Conservation (phyloP, 495 filamentous ascomycete genomes). For the Durotheca rogersii region DNA sequence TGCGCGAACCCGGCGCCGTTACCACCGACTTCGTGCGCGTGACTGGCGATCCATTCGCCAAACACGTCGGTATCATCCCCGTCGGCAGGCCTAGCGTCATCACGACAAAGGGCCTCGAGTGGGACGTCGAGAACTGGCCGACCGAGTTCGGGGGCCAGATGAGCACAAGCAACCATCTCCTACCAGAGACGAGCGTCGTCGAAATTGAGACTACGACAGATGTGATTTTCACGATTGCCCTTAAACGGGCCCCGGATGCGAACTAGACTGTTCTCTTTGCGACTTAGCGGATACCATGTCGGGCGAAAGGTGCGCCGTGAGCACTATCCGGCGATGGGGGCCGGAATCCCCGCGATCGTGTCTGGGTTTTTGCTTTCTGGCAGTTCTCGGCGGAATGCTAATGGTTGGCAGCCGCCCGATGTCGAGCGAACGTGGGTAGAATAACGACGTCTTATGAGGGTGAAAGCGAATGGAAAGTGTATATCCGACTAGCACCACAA, state of each 20-base stretch:
- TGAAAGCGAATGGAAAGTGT: too few species aligned
- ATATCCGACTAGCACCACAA: too few species aligned
- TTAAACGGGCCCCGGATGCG: conserved; percentile 37
- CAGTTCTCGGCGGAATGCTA: too few species aligned
- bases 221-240: conserved; percentile 84
- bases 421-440: too few species aligned
- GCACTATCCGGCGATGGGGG: too few species aligned
- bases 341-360: too few species aligned
- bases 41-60: conserved; percentile 47
- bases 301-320: too few species aligned
- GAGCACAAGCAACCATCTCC: conserved; percentile 91
- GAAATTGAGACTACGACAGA: conserved; percentile 62
- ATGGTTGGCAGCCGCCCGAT: too few species aligned
- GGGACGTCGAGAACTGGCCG: conserved; percentile 80
- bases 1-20: conserved; percentile 44
- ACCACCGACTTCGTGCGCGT: conserved; percentile 42
- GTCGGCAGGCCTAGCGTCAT: conserved; percentile 70
- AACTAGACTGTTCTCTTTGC: background rate
- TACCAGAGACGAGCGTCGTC: conserved; percentile 51
- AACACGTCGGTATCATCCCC: conserved; percentile 83
- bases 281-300: too few species aligned
- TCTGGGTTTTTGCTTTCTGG: too few species aligned
- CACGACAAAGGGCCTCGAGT: conserved; percentile 77
- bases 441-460: too few species aligned
- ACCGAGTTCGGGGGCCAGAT: conserved; percentile 81